Conservation (phyloP, 2,329 filamentous ascomycete genomes). For the Escovopsis sp. region DNA sequence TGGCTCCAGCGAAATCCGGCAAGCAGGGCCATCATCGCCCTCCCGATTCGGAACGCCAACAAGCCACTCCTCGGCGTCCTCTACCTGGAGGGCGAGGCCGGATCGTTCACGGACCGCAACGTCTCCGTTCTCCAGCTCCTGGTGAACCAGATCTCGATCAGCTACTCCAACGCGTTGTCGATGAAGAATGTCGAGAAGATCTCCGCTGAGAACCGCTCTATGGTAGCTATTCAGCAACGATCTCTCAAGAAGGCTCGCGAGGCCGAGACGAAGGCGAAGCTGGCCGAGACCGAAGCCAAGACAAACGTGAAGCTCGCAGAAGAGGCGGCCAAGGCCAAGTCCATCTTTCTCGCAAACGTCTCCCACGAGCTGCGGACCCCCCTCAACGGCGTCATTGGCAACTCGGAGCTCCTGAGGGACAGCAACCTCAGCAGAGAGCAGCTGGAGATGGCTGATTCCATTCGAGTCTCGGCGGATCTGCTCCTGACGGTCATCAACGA, state of each 20-base stretch:
- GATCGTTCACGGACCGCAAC: constrained; percentile 62
- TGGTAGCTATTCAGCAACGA: constrained; percentile 62
- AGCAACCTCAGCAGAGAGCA: constrained; percentile 62
- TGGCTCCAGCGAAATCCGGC: constrained; percentile 54
- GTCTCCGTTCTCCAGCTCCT: constrained; percentile 52
- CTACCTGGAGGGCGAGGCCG: constrained; percentile 60
- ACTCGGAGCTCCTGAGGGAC: constrained; percentile 69
- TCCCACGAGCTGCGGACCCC: constrained; percentile 71
- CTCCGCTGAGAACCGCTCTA: constrained; percentile 60
- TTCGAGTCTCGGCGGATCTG: constrained; percentile 71
- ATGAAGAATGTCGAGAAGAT: constrained; percentile 62
- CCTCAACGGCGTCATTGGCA: constrained; percentile 77
- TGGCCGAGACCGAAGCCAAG: constrained; percentile 60
- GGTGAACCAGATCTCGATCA: constrained; percentile 64
- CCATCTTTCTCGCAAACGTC: constrained; percentile 66
- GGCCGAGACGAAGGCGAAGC: constrained; percentile 61
- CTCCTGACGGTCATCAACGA: constrained; percentile 90
- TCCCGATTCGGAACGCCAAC: constrained; percentile 60
- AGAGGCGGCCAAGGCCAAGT: constrained; percentile 70
- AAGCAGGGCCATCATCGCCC: constrained; percentile 63
- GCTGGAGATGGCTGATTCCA: constrained; percentile 74
- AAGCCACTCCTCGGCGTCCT: constrained; percentile 57
- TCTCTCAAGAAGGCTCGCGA: constrained; percentile 57
- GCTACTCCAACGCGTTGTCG: constrained; percentile 51
- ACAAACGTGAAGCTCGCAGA: constrained; percentile 69